A percentile compares a stretch with the other conserved stretches of the same genome.
Evolutionary conservation across 169 alveolate species (phyloP).

Genomic region (Eimeria mitis): DNA sequence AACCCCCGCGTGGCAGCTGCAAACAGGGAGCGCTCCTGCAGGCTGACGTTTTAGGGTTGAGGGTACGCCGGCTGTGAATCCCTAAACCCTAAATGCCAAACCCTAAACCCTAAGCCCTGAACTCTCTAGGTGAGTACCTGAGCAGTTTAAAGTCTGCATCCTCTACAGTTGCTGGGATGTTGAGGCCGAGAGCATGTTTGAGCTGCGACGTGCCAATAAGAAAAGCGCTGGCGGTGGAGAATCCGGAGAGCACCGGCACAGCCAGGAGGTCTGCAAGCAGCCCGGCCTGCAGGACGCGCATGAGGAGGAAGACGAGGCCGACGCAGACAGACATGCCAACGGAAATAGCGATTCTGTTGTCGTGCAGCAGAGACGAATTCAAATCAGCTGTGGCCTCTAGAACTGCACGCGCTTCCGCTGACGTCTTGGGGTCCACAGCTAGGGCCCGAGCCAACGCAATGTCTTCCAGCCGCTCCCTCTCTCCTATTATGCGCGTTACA

Average conservation of each 20-base stretch:
- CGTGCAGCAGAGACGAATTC: slow-evolving; percentile 24
- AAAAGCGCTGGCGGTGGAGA: slow-evolving; percentile 83
- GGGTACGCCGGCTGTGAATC: background rate
- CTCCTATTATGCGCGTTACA: slow-evolving; percentile 77
- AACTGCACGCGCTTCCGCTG: slow-evolving; percentile 37
- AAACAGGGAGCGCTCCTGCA: background rate
- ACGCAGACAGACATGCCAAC: slow-evolving; percentile 74
- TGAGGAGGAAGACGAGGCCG: slow-evolving; percentile 60
- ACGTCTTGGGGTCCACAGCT: slow-evolving; percentile 27
- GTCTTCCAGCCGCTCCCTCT: slow-evolving; percentile 56
- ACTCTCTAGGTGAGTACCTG: background rate
- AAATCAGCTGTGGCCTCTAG: slow-evolving; percentile 20
- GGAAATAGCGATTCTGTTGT: slow-evolving; percentile 46
- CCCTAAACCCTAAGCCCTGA: background rate
- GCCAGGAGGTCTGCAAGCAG: slow-evolving; percentile 82
- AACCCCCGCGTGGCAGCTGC: background rate
- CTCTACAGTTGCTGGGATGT: slow-evolving; percentile 68
- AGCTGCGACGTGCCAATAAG: slow-evolving; percentile 83
- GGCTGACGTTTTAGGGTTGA: background rate
- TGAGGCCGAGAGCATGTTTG: slow-evolving; percentile 64
- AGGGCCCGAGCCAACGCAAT: slow-evolving; percentile 11
- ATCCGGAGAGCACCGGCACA: slow-evolving; percentile 83
- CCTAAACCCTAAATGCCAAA: background rate
- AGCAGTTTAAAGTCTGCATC: slow-evolving; percentile 77
- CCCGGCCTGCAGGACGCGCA: slow-evolving; percentile 74